Evolutionary conservation across 345 rosid genomes (phyloP).

Genomic region (Boechera stricta): DNA sequence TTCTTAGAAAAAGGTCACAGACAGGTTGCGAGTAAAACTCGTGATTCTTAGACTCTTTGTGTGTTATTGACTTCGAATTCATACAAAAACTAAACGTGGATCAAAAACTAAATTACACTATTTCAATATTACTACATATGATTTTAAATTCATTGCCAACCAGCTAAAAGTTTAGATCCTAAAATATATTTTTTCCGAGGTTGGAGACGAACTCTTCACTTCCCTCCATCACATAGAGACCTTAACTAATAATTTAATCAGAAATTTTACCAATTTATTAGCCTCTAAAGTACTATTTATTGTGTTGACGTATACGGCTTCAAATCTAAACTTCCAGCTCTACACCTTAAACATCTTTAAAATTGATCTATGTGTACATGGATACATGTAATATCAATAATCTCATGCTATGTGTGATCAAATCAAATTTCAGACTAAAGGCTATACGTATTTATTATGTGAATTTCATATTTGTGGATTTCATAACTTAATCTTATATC

Average conservation of each 20-base stretch:
- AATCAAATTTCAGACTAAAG: background rate
- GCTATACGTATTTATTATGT: background rate
- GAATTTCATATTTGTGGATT: background rate
- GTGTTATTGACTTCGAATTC: background rate
- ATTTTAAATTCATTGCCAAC: background rate
- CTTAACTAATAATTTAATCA: background rate
- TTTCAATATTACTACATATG: background rate
- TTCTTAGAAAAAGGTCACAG: background rate
- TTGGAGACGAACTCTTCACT: background rate
- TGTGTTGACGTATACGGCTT: background rate
- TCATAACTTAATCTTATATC: background rate
- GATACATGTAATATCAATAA: background rate
- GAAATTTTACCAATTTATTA: background rate
- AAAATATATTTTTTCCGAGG: background rate
- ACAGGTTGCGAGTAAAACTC: background rate
- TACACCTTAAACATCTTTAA: background rate
- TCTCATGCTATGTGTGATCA: constrained; percentile 13
- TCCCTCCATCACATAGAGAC: background rate
- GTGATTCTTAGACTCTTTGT: background rate
- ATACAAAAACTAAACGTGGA: background rate
- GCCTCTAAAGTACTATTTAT: background rate
- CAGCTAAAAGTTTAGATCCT: background rate
- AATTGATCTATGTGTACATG: background rate
- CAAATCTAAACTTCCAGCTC: background rate
- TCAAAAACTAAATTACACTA: background rate